Base-by-base conservation (phyloP, 2,329 filamentous ascomycete species). In the Seiridium cupressi region DNA sequence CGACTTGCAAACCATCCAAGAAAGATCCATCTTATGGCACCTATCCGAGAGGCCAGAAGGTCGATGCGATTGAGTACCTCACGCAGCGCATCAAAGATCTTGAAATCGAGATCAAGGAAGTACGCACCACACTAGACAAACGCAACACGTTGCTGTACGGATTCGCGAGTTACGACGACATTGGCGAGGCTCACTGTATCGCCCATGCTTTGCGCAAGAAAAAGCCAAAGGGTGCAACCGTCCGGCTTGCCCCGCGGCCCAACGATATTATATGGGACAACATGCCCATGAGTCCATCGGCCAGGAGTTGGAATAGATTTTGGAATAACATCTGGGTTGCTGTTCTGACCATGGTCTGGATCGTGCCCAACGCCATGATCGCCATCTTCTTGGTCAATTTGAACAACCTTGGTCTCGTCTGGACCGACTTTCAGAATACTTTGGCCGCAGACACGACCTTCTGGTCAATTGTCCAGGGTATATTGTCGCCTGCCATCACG, bases 181-280 rank as follows among this genome's bases (percentile, higher is more conserved):
- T 99, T 59, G 83, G 88, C 60, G 91, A 96, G 67, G 92, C 95
- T 0, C 95, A 99, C 70, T 86, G 85, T 26, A 93, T 96, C 63
- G 95, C 93, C 9, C 96, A 90, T 75, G 84, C 88, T 8, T 86
- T 90, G 31, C 90, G 90, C 61, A 91, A 87, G 54, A 95, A 95
- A 78, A 90, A 89, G 66, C 91, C 92, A 0, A 83, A 91, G 46
- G 92, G 92, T 4, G 88, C 92, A 0, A 90, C 85, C 0, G 86
- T 99, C 59, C 82, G 79, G 5, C 82, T 98, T 11, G 93, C 95
- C 1, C 93, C 95, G 2, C 87, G 88, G 61, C 94, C 95, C 3
- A 92, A 91, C 71, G 94, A 98, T 72, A 85, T 99, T 57, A 96
- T 99, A 65, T 99, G 95, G 95, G 89, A 92, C 72, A 99, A 99